Percentiles rank a stretch among this genome's conserved stretches.
phyloP scores from a whole-genome alignment of 805 yeast genomes.

The Starmerella davenportii region DNA sequence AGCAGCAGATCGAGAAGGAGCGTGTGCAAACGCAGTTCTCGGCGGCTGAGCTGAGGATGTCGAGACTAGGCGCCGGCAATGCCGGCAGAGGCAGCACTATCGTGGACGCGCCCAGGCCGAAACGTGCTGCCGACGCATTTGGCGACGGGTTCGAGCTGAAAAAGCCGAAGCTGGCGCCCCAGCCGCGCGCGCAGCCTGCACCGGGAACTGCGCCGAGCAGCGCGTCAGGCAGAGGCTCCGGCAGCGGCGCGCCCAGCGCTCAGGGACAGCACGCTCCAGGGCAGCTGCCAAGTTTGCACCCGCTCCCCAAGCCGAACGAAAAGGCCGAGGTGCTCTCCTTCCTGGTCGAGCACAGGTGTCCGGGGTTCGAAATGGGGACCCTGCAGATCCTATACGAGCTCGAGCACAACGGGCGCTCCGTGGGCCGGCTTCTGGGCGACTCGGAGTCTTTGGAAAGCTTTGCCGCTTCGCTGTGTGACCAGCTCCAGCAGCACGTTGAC shows the following conservation, averaged over 20 bases:
- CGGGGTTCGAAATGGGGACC: conserved; percentile 3
- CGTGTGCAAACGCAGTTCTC: conserved; percentile 42
- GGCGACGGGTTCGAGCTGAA: conserved; percentile 21
- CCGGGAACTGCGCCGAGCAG: background rate
- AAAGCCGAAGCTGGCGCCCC: conserved; percentile 5
- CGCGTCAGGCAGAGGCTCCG: too few relatives aligned
- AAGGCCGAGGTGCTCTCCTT: background rate
- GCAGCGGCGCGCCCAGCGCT: background rate
- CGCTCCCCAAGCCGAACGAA: background rate
- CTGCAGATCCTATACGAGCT: conserved; percentile 5
- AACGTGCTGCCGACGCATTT: conserved; percentile 7
- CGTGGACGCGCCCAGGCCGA: conserved; percentile 8
- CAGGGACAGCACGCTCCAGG: background rate
- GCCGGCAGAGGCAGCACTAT: background rate
- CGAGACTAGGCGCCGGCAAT: background rate
- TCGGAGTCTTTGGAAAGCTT: conserved; percentile 2
- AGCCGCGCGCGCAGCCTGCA: background rate
- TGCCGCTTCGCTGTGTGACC: background rate
- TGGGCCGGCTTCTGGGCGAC: conserved; percentile 6
- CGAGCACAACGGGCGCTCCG: background rate
- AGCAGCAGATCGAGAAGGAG: conserved; percentile 27
- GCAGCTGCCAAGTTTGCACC: background rate
- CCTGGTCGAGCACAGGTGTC: conserved; percentile 7
- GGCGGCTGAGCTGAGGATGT: conserved; percentile 12
- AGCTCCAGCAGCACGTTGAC: background rate